These are phyloP conservation scores for Pseudofabraea citricarpa DNA, from an alignment of 2,329 filamentous ascomycete genomes.

Conservation along the genomic window DNA sequence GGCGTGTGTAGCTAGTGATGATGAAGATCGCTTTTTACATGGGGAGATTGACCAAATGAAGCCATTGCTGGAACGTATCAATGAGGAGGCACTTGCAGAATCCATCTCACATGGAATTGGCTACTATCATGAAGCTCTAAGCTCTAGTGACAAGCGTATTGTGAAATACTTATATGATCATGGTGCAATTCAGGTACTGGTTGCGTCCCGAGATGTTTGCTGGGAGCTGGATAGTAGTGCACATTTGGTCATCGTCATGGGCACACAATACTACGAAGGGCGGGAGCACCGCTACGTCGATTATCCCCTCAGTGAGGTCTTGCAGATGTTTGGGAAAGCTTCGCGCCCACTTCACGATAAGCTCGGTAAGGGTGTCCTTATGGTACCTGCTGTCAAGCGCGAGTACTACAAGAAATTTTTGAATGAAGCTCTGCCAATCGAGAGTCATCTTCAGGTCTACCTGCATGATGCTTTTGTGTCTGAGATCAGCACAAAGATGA, in stretches of 20 bases:
- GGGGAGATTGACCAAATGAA: constrained; percentile 76
- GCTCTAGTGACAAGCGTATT: constrained; percentile 83
- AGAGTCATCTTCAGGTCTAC: constrained; percentile 88
- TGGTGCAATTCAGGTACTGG: constrained; percentile 66
- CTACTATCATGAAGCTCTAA: constrained; percentile 95
- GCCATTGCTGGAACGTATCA: constrained; percentile 75
- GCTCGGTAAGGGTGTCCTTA: constrained; percentile 83
- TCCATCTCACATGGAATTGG: constrained; percentile 90
- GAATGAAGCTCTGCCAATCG: constrained; percentile 90
- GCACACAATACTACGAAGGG: constrained; percentile 95
- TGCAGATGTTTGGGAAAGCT: constrained; percentile 98
- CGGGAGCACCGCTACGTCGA: constrained; percentile 96
- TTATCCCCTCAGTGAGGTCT: constrained; percentile 86
- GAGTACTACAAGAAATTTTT: constrained; percentile 99
- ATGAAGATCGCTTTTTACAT: constrained; percentile 91
- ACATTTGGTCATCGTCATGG: constrained; percentile 93
- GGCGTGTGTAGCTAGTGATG: constrained; percentile 82
- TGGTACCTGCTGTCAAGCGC: constrained; percentile 90
- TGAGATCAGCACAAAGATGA: constrained; percentile 93
- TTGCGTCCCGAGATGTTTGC: constrained; percentile 82
- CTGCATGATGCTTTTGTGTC: constrained; percentile 95
- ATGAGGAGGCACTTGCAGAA: constrained; percentile 83
- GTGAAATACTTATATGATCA: constrained; percentile 84
- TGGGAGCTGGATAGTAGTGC: constrained; percentile 90
- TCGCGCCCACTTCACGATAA: constrained; percentile 75